These are phyloP conservation scores for Saposhnikovia divaricata DNA, from an alignment of 129 eudicot species.

Conservation along the genomic window DNA sequence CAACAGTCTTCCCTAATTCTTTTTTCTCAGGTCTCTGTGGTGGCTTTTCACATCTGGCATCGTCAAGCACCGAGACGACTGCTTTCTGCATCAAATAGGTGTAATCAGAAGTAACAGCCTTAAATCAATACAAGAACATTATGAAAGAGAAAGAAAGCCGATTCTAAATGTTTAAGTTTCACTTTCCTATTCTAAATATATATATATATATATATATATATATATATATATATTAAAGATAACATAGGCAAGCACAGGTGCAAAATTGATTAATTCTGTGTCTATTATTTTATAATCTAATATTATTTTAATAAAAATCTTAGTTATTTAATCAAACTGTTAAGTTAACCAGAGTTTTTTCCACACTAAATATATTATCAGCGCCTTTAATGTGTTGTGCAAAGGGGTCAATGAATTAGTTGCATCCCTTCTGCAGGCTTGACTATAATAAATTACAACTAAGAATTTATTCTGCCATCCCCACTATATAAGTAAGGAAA, in stretches of 20 bases:
- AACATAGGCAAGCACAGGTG: not conserved
- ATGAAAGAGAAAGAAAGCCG: not conserved
- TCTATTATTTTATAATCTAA: not conserved
- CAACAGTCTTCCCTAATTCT: conserved; percentile 45
- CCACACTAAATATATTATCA: not conserved
- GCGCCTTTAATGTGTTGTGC: not conserved
- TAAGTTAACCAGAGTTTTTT: not conserved
- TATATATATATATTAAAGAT: not conserved
- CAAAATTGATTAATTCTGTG: not conserved
- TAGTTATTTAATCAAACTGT: not conserved
- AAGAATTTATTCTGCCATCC: too few relatives aligned
- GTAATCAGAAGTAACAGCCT: not conserved
- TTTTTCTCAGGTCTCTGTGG: conserved; percentile 55
- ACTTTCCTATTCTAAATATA: not conserved
- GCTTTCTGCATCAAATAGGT: conserved; percentile 54
- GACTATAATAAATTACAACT: not conserved
- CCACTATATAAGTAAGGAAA: too few relatives aligned
- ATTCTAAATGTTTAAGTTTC: not conserved
- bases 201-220: not conserved
- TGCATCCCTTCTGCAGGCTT: not conserved
- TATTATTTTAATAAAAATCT: not conserved
- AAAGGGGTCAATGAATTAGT: not conserved
- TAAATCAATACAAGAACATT: not conserved
- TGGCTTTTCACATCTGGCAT: conserved; percentile 36
- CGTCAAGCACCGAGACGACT: conserved; percentile 62